These are phyloP conservation scores for Meripilus lineatus DNA, from an alignment of 1,284 basidiomycete genomes.

Conservation along the genomic window DNA sequence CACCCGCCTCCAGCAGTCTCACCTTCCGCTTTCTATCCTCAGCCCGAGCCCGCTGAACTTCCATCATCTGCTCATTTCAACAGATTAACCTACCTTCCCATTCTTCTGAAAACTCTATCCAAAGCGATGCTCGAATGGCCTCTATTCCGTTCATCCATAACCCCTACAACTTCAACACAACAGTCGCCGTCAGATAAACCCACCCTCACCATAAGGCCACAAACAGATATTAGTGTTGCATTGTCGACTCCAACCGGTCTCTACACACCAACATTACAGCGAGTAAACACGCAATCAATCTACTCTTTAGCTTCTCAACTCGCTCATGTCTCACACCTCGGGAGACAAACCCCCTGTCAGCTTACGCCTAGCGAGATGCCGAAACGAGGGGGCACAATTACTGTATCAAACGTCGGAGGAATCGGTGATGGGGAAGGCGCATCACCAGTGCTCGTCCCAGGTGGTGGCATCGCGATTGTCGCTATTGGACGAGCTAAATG, in stretches of 20 bases:
- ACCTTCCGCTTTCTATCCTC: conserved; percentile 40
- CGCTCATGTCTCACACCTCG: conserved; percentile 56
- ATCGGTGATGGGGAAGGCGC: conserved; percentile 73
- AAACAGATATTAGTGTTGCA: conserved; percentile 71
- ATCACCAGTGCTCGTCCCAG: conserved; percentile 79
- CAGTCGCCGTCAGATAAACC: conserved; percentile 39
- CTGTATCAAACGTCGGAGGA: conserved; percentile 84
- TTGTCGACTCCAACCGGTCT: conserved; percentile 82
- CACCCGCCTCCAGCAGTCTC: conserved; percentile 36
- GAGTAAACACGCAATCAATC: conserved; percentile 54
- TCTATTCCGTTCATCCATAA: conserved; percentile 71
- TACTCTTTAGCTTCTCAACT: conserved; percentile 66
- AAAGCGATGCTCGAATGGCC: conserved; percentile 83
- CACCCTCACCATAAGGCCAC: conserved; percentile 61
- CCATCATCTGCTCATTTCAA: conserved; percentile 49
- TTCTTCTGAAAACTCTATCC: conserved; percentile 83
- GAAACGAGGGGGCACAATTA: conserved; percentile 71
- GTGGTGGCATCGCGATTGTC: conserved; percentile 88
- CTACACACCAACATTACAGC: conserved; percentile 80
- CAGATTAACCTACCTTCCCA: conserved; percentile 77
- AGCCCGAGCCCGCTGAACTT: conserved; percentile 34
- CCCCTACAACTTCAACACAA: conserved; percentile 29
- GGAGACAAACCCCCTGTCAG: conserved; percentile 59
- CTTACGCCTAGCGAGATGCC: conserved; percentile 64
- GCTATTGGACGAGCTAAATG: conserved; percentile 84